These are phyloP conservation scores for Diphasiastrum complanatum DNA, from an alignment of 83 land plant genomes.

Conservation along the genomic window DNA sequence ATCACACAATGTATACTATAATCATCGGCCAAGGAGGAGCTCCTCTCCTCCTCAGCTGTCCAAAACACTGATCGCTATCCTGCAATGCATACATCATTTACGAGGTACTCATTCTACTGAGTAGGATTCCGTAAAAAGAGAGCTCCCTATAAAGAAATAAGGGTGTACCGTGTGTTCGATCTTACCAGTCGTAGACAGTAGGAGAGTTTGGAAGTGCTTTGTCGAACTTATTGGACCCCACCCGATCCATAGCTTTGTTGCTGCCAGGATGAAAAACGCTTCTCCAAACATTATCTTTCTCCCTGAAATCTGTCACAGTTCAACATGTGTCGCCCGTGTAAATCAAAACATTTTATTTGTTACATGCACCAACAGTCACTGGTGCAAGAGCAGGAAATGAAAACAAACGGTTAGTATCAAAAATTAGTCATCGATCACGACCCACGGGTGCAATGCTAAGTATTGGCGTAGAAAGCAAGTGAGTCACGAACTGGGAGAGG, in stretches of 20 bases:
- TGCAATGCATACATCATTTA: not conserved
- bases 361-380: no score
- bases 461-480: not conserved
- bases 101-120: not conserved
- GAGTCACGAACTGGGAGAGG: not conserved
- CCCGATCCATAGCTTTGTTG: conserved; percentile 7
- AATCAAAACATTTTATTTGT: no score
- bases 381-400: no score
- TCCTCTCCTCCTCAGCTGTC: conserved; percentile 4
- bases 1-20: not conserved
- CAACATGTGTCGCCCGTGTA: no score
- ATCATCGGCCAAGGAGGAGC: not conserved
- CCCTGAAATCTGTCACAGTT: conserved; percentile 2
- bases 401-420: not conserved
- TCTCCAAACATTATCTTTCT: conserved; percentile 11
- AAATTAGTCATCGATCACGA: not conserved
- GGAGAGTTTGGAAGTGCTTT: conserved; percentile 21
- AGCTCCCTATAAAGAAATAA: not conserved
- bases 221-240: conserved; percentile 16
- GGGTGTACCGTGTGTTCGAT: not conserved
- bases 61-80: conserved; percentile 15
- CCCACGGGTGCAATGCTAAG: not conserved
- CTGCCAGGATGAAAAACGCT: conserved; percentile 18
- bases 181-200: conserved; percentile 23
- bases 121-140: not conserved